phyloP scores from a whole-genome alignment of 345 rosid genomes.

The Populus alba region DNA sequence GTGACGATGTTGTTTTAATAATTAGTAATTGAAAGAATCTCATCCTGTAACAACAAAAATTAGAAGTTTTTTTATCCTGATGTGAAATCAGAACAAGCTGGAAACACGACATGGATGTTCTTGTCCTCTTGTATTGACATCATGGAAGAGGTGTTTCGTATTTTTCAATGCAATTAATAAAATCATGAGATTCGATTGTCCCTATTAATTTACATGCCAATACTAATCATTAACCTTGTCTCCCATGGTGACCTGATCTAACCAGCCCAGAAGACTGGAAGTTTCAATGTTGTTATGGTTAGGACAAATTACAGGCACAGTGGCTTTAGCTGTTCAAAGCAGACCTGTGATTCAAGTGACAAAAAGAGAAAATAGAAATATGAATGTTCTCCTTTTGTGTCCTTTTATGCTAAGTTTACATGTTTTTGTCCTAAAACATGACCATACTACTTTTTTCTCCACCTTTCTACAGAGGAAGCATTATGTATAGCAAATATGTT shows the following conservation, averaged over 20 bases:
- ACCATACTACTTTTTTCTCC: background rate
- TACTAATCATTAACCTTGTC: background rate
- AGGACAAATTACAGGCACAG: constrained; percentile 1
- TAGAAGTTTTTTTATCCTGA: no score
- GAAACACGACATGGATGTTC: background rate
- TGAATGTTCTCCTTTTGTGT: constrained; percentile 1
- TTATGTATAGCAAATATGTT: background rate
- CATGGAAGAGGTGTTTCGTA: background rate
- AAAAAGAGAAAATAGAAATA: background rate
- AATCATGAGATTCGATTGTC: background rate
- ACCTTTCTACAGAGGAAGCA: constrained; percentile 18
- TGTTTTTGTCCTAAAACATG: background rate
- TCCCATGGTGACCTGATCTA: background rate
- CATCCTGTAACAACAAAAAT: background rate
- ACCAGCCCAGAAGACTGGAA: background rate
- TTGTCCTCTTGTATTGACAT: background rate
- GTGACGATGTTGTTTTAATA: background rate
- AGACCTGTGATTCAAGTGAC: background rate
- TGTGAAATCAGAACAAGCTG: no score
- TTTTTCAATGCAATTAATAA: background rate
- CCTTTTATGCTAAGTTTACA: background rate
- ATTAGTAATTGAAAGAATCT: background rate
- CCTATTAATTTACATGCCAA: background rate
- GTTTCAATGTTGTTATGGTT: background rate
- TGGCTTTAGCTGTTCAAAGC: background rate